phyloP scores from a whole-genome alignment of 148 eudicot genomes.

The Nepenthes gracilis region DNA sequence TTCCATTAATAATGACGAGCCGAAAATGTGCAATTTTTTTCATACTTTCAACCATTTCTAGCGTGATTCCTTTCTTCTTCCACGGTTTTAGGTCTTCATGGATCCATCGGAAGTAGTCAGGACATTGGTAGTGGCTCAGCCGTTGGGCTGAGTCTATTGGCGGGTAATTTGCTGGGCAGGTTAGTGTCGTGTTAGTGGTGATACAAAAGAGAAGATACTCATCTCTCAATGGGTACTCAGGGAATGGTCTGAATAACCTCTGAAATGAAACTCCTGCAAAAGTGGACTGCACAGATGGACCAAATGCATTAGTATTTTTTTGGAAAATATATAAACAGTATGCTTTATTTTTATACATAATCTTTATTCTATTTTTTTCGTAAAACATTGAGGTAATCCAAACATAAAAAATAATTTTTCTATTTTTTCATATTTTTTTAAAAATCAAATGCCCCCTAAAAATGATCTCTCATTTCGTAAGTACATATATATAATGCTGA shows the following conservation, averaged over 20 bases:
- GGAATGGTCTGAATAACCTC: background rate
- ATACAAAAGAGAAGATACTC: constrained; percentile 3
- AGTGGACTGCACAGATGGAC: background rate
- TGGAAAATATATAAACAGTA: too few species aligned
- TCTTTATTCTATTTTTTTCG: too few species aligned
- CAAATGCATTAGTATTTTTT: too few species aligned
- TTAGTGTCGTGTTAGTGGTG: constrained; percentile 2
- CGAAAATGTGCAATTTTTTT: constrained; percentile 17
- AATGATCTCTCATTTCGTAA: too few species aligned
- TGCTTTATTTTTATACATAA: too few species aligned
- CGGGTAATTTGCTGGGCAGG: constrained; percentile 9
- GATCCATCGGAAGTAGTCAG: constrained; percentile 21
- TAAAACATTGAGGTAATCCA: too few species aligned
- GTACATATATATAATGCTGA: too few species aligned
- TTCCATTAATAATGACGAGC: constrained; percentile 23
- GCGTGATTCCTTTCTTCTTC: constrained; percentile 15
- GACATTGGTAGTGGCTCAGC: constrained; percentile 4
- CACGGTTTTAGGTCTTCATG: constrained; percentile 19
- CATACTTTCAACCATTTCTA: constrained; percentile 21
- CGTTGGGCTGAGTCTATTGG: background rate
- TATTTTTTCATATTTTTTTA: too few species aligned
- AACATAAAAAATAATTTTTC: too few species aligned
- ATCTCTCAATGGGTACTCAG: background rate
- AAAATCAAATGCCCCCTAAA: too few species aligned
- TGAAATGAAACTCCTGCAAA: background rate